phyloP scores from a whole-genome alignment of 257 asterid genomes.

The Solanum chaucha region DNA sequence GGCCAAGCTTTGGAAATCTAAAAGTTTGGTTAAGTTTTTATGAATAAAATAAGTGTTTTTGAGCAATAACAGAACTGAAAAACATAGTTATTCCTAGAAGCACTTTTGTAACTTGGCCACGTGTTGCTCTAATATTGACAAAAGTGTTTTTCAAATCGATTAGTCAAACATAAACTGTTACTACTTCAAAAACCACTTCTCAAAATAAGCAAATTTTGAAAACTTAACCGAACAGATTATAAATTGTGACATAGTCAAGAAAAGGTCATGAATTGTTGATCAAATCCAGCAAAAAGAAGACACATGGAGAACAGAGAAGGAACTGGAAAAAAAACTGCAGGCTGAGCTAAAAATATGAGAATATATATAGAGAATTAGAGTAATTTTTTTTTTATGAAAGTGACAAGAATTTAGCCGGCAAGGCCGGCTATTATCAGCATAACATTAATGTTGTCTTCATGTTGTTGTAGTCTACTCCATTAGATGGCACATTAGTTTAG shows the following conservation, averaged over 20 bases:
- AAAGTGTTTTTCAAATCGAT: not conserved
- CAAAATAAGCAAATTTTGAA: not conserved
- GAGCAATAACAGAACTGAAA: not conserved
- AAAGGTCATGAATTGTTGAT: slow-evolving; percentile 22
- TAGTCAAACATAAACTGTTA: not conserved
- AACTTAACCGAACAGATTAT: not conserved
- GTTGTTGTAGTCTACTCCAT: too few species aligned
- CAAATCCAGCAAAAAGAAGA: not conserved
- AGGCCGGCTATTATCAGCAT: slow-evolving; percentile 8
- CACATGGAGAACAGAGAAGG: not conserved
- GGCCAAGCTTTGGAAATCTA: not conserved
- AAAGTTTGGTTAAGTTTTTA: not conserved
- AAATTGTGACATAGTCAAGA: slow-evolving; percentile 7
- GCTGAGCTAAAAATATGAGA: not conserved
- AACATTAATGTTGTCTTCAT: not conserved
- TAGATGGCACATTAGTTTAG: too few species aligned
- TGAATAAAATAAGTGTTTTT: not conserved
- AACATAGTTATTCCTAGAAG: not conserved
- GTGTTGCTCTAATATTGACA: not conserved
- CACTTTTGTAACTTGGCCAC: not conserved
- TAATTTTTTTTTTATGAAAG: not conserved
- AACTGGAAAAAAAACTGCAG: not conserved
- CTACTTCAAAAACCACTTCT: not conserved
- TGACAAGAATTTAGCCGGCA: slow-evolving; percentile 20
- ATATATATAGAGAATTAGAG: not conserved